Percentiles rank a stretch among this genome's conserved stretches.
Evolutionary conservation across 2,329 filamentous ascomycete species (phyloP).

Genomic region (Pestalotiopsis sp.): DNA sequence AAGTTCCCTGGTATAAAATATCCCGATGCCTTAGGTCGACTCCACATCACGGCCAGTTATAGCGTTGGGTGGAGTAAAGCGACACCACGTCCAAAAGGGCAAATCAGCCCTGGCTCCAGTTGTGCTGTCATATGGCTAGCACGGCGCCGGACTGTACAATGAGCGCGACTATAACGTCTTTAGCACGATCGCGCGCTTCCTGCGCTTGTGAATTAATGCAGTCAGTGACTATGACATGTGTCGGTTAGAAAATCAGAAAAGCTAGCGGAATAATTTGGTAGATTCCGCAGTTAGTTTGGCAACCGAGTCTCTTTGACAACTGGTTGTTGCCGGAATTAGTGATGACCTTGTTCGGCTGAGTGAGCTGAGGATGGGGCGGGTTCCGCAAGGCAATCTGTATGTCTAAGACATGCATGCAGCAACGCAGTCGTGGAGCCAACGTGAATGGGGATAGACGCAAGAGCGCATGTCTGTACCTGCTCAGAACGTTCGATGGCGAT

Average conservation of each 20-base stretch:
- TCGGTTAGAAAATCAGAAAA: neutral
- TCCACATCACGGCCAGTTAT: neutral
- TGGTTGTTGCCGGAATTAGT: neutral
- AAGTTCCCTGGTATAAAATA: neutral
- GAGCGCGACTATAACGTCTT: neutral
- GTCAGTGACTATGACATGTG: neutral
- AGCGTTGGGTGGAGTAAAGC: neutral
- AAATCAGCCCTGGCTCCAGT: neutral
- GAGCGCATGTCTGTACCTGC: conserved; percentile 4
- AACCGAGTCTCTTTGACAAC: conserved; percentile 9
- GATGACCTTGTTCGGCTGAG: conserved; percentile 16
- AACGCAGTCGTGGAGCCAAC: conserved; percentile 6
- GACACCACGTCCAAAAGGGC: neutral
- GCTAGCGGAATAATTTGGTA: neutral
- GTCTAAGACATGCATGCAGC: conserved; percentile 19
- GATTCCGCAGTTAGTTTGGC: neutral
- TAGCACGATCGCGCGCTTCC: neutral
- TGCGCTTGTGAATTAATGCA: conserved; percentile 1
- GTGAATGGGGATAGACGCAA: conserved; percentile 10
- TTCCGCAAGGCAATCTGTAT: conserved; percentile 11
- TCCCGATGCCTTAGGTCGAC: neutral
- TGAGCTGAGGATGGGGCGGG: conserved; percentile 12
- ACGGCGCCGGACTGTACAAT: neutral
- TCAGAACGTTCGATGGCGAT: neutral
- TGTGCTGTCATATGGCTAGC: neutral